Evolutionary conservation across 1,284 basidiomycete species (phyloP).

Genomic region (Phellinidium pouzarii): DNA sequence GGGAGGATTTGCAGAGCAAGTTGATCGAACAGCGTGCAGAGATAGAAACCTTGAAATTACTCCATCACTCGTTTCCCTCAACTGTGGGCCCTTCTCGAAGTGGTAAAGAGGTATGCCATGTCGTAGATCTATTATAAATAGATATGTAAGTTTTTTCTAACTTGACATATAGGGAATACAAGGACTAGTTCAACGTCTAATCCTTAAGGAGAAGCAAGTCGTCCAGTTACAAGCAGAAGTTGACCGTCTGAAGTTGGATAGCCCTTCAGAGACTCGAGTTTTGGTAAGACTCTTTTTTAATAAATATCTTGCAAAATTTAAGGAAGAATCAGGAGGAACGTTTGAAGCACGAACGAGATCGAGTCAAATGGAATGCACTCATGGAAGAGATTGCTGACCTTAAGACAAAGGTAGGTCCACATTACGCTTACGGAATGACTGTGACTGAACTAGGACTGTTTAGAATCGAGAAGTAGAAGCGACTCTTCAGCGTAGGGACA

Average conservation of each 20-base stretch:
- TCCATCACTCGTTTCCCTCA: conserved; percentile 34
- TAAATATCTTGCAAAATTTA: conserved; percentile 3
- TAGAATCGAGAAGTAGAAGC: conserved; percentile 54
- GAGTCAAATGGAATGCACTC: conserved; percentile 65
- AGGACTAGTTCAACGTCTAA: conserved; percentile 75
- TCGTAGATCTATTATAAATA: background rate
- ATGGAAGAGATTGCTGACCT: conserved; percentile 72
- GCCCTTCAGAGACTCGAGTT: conserved; percentile 49
- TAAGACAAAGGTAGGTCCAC: conserved; percentile 51
- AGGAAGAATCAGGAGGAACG: conserved; percentile 56
- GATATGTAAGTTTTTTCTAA: background rate
- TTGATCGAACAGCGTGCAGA: conserved; percentile 58
- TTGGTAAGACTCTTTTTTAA: conserved; percentile 36
- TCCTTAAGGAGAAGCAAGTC: conserved; percentile 83
- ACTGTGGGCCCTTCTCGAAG: background rate
- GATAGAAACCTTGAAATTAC: conserved; percentile 54
- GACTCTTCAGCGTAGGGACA: conserved; percentile 49
- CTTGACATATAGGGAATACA: conserved; percentile 54
- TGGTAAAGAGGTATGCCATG: conserved; percentile 37
- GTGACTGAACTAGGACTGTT: conserved; percentile 1
- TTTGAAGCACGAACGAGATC: conserved; percentile 70
- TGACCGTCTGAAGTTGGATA: conserved; percentile 53
- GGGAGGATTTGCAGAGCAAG: conserved; percentile 44
- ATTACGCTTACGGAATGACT: background rate
- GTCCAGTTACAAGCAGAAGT: conserved; percentile 68